Evolutionary conservation across 2,329 filamentous ascomycete species (phyloP).

Genomic region (Talaromyces piceae): DNA sequence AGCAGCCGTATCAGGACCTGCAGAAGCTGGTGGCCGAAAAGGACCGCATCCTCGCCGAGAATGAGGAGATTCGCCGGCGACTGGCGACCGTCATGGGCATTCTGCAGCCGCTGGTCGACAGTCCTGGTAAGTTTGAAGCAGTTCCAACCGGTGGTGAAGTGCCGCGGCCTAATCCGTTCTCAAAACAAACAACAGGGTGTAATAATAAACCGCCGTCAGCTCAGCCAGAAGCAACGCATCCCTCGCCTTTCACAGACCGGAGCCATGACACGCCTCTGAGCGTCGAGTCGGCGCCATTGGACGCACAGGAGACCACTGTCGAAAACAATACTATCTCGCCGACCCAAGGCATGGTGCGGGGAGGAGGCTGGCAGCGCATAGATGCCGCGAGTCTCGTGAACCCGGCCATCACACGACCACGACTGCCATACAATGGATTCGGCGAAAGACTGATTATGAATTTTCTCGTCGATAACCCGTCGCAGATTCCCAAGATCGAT

Average conservation of each 20-base stretch:
- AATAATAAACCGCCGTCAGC: not conserved
- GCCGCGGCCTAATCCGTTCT: too few relatives aligned
- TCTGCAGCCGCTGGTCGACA: slow-evolving; percentile 37
- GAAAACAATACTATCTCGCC: slow-evolving; percentile 25
- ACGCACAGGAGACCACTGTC: slow-evolving; percentile 23
- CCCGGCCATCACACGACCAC: not conserved
- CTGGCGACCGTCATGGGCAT: slow-evolving; percentile 58
- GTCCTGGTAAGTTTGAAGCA: slow-evolving; percentile 12
- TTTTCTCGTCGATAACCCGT: slow-evolving; percentile 60
- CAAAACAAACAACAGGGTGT: too few relatives aligned
- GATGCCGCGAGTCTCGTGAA: slow-evolving; percentile 5
- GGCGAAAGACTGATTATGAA: slow-evolving; percentile 63
- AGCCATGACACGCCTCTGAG: slow-evolving; percentile 17
- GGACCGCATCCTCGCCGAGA: slow-evolving; percentile 69
- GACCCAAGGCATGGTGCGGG: slow-evolving; percentile 14
- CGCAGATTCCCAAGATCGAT: slow-evolving; percentile 48
- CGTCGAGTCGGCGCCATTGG: slow-evolving; percentile 15
- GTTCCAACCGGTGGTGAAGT: too few relatives aligned
- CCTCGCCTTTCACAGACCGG: slow-evolving; percentile 21
- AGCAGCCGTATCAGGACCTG: slow-evolving; percentile 77
- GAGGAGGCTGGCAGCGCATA: slow-evolving; percentile 3
- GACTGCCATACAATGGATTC: slow-evolving; percentile 49
- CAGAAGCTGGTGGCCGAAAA: slow-evolving; percentile 68
- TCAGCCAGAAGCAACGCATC: slow-evolving; percentile 11
- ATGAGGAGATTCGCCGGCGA: slow-evolving; percentile 65